Evolutionary conservation across 2,329 filamentous ascomycete genomes (phyloP).

Genomic region (Moelleriella libera): DNA sequence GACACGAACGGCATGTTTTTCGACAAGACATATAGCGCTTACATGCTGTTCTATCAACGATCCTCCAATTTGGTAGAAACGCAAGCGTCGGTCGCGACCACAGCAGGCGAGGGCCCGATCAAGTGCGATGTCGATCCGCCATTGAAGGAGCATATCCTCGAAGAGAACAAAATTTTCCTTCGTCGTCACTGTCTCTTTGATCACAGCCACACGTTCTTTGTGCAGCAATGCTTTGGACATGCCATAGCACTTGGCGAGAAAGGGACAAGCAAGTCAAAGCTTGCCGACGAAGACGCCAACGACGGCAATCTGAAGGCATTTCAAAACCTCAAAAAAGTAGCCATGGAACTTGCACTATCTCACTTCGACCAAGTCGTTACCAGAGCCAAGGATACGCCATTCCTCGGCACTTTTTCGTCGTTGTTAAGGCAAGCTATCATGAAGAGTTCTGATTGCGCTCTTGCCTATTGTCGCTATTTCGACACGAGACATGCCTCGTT

Average conservation of each 20-base stretch:
- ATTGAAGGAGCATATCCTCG: constrained; percentile 45
- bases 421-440: constrained; percentile 33
- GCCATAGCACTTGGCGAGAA: constrained; percentile 31
- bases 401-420: constrained; percentile 41
- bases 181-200: constrained; percentile 72
- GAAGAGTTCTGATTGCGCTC: constrained; percentile 36
- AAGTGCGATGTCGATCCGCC: constrained; percentile 29
- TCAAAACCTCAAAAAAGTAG: constrained; percentile 27
- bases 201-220: constrained; percentile 52
- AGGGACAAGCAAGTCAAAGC: not conserved
- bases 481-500: constrained; percentile 38
- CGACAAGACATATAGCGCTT: constrained; percentile 73
- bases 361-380: constrained; percentile 67
- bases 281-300: constrained; percentile 1
- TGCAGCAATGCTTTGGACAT: constrained; percentile 45
- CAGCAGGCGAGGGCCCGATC: constrained; percentile 13
- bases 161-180: constrained; percentile 60
- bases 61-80: constrained; percentile 42
- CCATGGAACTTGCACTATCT: constrained; percentile 40
- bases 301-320: not conserved
- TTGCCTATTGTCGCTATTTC: constrained; percentile 49
- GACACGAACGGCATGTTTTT: constrained; percentile 31
- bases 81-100: constrained; percentile 6
- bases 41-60: constrained; percentile 96
- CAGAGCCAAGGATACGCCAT: constrained; percentile 52